Evolutionary conservation across 139 green algal species (phyloP).

Genomic region (Coccomyxa sp.): DNA sequence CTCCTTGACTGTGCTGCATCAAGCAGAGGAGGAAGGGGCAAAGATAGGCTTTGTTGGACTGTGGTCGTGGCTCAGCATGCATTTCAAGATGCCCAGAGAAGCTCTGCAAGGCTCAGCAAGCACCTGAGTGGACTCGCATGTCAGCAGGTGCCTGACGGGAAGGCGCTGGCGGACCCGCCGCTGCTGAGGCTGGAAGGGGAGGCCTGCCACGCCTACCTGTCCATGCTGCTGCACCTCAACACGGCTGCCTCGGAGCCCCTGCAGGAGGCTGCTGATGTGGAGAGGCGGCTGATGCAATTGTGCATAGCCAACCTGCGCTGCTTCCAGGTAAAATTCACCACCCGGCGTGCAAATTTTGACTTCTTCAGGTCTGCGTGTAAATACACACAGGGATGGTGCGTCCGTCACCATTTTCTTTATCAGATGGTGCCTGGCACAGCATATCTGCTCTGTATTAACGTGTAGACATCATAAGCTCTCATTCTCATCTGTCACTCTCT

Average conservation of each 20-base stretch:
- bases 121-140: no score
- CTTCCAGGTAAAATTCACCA: slow-evolving; percentile 35
- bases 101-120: no score
- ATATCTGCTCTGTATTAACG: not conserved
- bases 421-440: not conserved
- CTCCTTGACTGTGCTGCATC: no score
- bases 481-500: not conserved
- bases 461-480: not conserved
- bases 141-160: slow-evolving; percentile 30
- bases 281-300: slow-evolving; percentile 30
- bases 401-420: no score
- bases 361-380: not conserved
- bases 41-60: no score
- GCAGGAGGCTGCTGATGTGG: slow-evolving; percentile 7
- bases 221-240: slow-evolving; percentile 60
- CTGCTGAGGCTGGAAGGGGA: slow-evolving; percentile 91
- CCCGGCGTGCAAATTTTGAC: not conserved
- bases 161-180: slow-evolving; percentile 79
- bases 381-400: not conserved
- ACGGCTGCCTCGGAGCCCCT: not conserved
- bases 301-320: slow-evolving; percentile 65
- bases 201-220: slow-evolving; percentile 79
- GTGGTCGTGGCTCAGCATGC: no score
- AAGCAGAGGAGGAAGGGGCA: no score
- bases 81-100: no score